These are phyloP conservation scores for Xerocomus alliaceus DNA, from an alignment of 1,284 basidiomycete genomes.

Conservation along the genomic window DNA sequence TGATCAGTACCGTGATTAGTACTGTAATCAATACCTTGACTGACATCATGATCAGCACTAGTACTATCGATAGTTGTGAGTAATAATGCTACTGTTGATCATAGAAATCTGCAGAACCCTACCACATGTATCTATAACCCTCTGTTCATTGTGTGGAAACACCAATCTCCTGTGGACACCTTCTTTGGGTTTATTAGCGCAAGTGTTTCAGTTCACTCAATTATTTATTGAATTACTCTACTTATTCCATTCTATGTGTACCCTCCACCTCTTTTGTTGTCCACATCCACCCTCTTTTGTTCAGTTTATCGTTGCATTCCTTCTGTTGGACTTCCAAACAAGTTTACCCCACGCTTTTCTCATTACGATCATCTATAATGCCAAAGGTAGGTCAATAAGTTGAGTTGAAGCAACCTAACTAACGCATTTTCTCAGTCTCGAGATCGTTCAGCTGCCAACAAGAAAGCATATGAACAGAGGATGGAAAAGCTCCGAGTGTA, in stretches of 20 bases:
- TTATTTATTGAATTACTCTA: too few species aligned
- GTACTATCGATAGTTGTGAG: too few species aligned
- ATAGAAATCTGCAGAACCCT: too few species aligned
- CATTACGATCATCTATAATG: background rate
- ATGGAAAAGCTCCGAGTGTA: background rate
- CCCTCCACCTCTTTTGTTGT: background rate
- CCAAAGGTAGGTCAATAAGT: background rate
- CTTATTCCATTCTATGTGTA: background rate
- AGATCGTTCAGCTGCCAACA: background rate
- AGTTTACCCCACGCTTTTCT: background rate
- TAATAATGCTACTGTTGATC: too few species aligned
- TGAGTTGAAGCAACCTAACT: background rate
- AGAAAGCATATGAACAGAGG: background rate
- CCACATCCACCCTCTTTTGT: background rate
- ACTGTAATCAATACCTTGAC: too few species aligned
- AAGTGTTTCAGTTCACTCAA: too few species aligned
- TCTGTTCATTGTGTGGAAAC: background rate
- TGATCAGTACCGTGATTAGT: too few species aligned
- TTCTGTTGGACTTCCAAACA: background rate
- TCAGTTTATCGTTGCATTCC: background rate
- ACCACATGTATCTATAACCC: background rate
- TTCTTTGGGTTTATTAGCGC: too few species aligned
- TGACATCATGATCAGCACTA: background rate
- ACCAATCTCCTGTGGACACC: background rate
- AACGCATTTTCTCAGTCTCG: background rate